Conservation (phyloP, 2,329 filamentous ascomycete species). For the Fusarium pseudocircinatum region DNA sequence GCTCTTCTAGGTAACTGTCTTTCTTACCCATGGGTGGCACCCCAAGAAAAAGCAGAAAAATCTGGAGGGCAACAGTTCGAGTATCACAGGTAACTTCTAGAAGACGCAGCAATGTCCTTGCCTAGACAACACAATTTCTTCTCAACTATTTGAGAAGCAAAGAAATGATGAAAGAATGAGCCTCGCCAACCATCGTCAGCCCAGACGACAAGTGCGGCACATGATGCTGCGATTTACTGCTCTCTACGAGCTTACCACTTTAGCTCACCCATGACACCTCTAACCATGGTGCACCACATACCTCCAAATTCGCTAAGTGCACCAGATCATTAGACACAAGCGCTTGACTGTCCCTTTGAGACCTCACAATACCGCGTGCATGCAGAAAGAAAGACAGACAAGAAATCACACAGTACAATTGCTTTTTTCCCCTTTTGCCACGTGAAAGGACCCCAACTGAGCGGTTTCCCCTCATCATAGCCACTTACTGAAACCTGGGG, state of each 20-base stretch:
- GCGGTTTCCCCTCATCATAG: conserved; percentile 20
- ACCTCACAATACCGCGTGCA: not conserved
- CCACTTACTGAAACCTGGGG: conserved; percentile 18
- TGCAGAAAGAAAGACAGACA: conserved; percentile 5
- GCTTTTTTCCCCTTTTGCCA: conserved; percentile 17
- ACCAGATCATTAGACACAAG: conserved; percentile 18
- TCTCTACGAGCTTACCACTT: conserved; percentile 8
- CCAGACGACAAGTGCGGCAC: conserved; percentile 18
- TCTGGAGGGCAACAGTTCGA: not conserved
- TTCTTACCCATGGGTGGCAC: not conserved
- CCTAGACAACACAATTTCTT: not conserved
- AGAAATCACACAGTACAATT: not conserved
- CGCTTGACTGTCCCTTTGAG: conserved; percentile 4
- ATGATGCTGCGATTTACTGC: conserved; percentile 25
- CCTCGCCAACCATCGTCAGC: conserved; percentile 9
- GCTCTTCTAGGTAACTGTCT: not conserved
- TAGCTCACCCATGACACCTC: not conserved
- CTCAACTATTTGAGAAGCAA: not conserved
- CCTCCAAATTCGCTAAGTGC: conserved; percentile 23
- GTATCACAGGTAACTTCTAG: not conserved
- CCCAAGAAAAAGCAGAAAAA: not conserved
- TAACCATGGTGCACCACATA: not conserved
- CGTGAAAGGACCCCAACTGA: conserved; percentile 9
- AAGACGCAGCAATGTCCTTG: not conserved
- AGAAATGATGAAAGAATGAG: not conserved